Evolutionary conservation across 106 monocot species (phyloP).

Genomic region (Vanilla planifolia): DNA sequence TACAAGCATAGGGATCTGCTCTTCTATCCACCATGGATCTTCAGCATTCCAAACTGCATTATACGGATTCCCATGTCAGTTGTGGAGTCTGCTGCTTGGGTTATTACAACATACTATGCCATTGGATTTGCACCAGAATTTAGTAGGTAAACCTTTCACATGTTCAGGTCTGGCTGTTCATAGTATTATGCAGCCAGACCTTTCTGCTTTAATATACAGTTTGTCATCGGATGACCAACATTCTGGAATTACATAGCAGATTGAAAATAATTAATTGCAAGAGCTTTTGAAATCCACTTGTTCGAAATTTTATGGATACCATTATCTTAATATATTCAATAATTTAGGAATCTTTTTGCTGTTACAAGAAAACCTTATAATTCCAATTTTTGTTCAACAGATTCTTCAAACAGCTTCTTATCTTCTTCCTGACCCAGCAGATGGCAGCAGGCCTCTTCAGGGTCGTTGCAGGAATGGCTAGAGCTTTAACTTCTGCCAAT

Average conservation of each 20-base stretch:
- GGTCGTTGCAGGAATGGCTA: constrained; percentile 49
- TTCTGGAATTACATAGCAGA: no score
- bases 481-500: constrained; percentile 8
- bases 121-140: constrained; percentile 71
- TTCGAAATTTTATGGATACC: no score
- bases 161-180: no score
- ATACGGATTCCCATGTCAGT: constrained; percentile 64
- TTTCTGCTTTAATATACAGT: no score
- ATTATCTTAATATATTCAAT: no score
- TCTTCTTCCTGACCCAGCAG: constrained; percentile 53
- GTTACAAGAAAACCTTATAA: no score
- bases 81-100: constrained; percentile 57
- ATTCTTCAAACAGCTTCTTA: constrained; percentile 57
- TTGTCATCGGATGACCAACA: no score
- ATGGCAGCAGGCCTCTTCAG: constrained; percentile 70
- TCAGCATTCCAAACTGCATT: constrained; percentile 50
- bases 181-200: no score
- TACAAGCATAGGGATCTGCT: constrained; percentile 73
- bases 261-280: no score
- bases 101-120: constrained; percentile 52
- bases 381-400: constrained; percentile 22
- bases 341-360: no score
- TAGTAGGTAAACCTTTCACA: constrained; percentile 29
- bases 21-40: constrained; percentile 65
- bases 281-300: no score